Evolutionary conservation across 2,329 filamentous ascomycete species (phyloP), one percentile per base, ranked within the genome.

Genomic region (Xylariaceae sp.): DNA sequence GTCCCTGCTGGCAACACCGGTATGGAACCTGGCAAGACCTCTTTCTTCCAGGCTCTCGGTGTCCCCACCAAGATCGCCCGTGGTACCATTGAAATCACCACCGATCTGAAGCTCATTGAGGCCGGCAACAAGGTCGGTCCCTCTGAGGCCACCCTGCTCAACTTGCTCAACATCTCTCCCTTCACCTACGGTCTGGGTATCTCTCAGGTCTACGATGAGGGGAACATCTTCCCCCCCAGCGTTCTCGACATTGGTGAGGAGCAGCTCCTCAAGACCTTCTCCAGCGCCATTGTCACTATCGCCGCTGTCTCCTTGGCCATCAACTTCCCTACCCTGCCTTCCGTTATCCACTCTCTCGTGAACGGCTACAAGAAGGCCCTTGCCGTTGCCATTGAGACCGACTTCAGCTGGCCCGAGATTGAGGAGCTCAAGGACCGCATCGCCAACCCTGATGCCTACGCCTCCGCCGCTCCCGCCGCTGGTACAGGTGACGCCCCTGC

Each of bases 31-130:
- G 95, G 95, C 77, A 99, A 99, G 89, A 99, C 94, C 71, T 97
- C 94, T 73, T 99, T 99, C 90, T 99, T 99, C 91, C 94, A 99
- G 87, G 94, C 94, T 69, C 94, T 99, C 77, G 92, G 92, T 90
- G 90, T 99, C 73, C 94, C 94, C 72, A 99, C 94, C 85, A 99
- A 99, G 90, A 99, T 99, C 80, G 94, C 94, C 73, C 94, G 94
- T 95, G 95, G 94, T 95, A 99, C 94, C 79, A 99, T 99, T 79
- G 94, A 99, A 89, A 99, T 99, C 72, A 96, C 91, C 60, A 81
- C 86, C 68, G 94, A 99, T 72, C 82, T 99, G 68, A 97, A 96
- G 89, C 89, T 99, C 75, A 87, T 97, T 70, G 90, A 96, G 82
- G 83, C 89, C 61, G 85, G 86, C 65, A 80, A 50, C 82, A 97